Evolutionary conservation across 176 grass and related monocot species (phyloP), one percentile per base, ranked within the genome.

Genomic region (Oryza punctata): DNA sequence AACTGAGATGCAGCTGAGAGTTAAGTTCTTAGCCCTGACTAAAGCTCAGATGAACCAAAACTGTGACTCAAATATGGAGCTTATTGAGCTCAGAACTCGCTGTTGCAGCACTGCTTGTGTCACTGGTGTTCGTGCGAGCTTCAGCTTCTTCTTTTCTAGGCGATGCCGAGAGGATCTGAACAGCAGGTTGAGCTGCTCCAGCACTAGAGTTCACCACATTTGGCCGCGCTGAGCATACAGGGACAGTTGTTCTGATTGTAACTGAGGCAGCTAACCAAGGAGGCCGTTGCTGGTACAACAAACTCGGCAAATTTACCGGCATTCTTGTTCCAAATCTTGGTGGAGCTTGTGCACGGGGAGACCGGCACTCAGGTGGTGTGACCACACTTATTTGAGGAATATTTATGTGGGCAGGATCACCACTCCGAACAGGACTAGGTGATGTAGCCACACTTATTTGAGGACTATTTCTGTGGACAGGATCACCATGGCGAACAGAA

Each of bases 211-310:
- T 87, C 23, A 67, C 68, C 10, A 26, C 63, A 46, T 50, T 83
- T 27, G 92, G 85, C 66, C 87, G 77, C 3, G 82, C 85, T 76
- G 89, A 90, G 78, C 81, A 94, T 66, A 92, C 89, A 73, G 87
- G 89, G 63, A 92, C 43, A 69, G 85, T 40, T 13, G 78, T 90
- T 73, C 87, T 81, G 38, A 90, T 81, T 21, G 82, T 90, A 16
- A 94, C 92, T 4, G 89, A 84, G 29, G 87, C 73, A 23, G 92
- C 89, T 77, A 76, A 40, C 78, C 84, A 89, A 21, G 81, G 81
- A 25, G 78, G 63, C 59, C 47, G 85, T 67, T 84, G 87, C 79
- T 76, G 70, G 81, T 72, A 82, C 18, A 78, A 49, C 1, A 49
- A 67, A 52, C 35, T 11, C 21, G 65, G 15, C 33, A 73, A 57